These are phyloP conservation scores for Pseudogymnoascus sp. DNA, from an alignment of 2,329 filamentous ascomycete genomes.

Conservation along the genomic window DNA sequence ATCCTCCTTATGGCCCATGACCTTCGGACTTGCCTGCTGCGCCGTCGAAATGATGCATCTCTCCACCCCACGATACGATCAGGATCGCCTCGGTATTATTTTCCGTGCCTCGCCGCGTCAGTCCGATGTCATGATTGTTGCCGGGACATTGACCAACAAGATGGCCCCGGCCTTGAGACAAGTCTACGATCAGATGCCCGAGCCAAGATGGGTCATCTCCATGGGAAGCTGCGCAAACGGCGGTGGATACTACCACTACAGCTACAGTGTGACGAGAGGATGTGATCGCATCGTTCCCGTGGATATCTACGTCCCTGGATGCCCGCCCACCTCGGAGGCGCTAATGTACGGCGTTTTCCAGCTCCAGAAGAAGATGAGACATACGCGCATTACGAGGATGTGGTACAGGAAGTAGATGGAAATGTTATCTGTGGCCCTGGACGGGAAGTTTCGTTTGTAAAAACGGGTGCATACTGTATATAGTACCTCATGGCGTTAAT, in stretches of 20 bases:
- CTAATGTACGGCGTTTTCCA: slow-evolving; percentile 62
- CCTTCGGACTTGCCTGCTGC: slow-evolving; percentile 81
- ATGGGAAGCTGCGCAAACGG: slow-evolving; percentile 83
- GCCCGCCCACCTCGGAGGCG: slow-evolving; percentile 54
- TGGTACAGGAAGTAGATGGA: slow-evolving; percentile 43
- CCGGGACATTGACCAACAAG: slow-evolving; percentile 89
- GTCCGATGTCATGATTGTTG: slow-evolving; percentile 89
- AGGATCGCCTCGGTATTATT: slow-evolving; percentile 81
- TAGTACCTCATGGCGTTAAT: slow-evolving; percentile 5
- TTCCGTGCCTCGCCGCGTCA: slow-evolving; percentile 83
- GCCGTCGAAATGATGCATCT: slow-evolving; percentile 90
- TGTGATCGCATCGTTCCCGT: slow-evolving; percentile 72
- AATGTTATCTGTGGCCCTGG: background rate
- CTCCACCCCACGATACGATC: slow-evolving; percentile 80
- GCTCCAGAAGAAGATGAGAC: slow-evolving; percentile 54
- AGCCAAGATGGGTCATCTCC: slow-evolving; percentile 74
- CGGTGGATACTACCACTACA: slow-evolving; percentile 81
- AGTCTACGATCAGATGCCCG: slow-evolving; percentile 93
- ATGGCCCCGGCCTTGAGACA: slow-evolving; percentile 87
- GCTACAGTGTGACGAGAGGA: slow-evolving; percentile 66
- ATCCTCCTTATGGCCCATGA: slow-evolving; percentile 80
- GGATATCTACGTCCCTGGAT: slow-evolving; percentile 72
- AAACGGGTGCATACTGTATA: slow-evolving; percentile 7
- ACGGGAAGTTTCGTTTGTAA: slow-evolving; percentile 8
- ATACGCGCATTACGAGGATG: slow-evolving; percentile 45